Evolutionary conservation across 1,139 yeast species (phyloP), one percentile per base, ranked within the genome.

Genomic region (Yamadazyma friedrichii): DNA sequence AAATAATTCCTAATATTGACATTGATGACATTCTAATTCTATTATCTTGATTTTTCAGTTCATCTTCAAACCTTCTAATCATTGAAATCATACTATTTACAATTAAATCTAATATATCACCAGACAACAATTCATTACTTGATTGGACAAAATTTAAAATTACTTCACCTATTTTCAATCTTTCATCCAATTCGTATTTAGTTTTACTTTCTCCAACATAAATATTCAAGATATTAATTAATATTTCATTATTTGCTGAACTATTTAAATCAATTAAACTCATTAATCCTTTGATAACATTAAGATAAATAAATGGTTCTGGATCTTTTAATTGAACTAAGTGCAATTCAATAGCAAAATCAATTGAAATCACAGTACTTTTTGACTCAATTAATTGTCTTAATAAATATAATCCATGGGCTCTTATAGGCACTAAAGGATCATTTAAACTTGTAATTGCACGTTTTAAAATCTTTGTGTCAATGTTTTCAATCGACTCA

Each of bases 291-390:
- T 86, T 88, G 46, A 93, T 86, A 0, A 84, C 86, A 55, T 87
- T 91, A 42, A 93, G 60, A 57, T 88, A 93, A 13, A 93, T 78
- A 57, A 82, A 93, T 0, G 98, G 95, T 47, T 93, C 98, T 0
- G 80, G 74, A 52, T 88, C 95, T 41, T 76, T 74, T 39, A 93
- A 62, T 50, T 85, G 88, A 2, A 72, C 65, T 34, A 87, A 55
- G 55, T 86, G 87, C 13, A 88, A 62, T 25, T 77, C 71, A 30
- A 87, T 61, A 0, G 78, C 88, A 42, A 76, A 75, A 12, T 74
- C 77, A 9, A 78, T 41, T 0, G 80, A 60, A 5, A 89, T 60
- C 0, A 77, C 78, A 1, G 67, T 61, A 31, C 86, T 76, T 32
- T 66, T 67, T 13, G 62, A 58, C 28, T 69, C 71, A 2, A 86